Evolutionary conservation across 495 filamentous ascomycete species (phyloP).

Genomic region (Penicillium maclennaniae): DNA sequence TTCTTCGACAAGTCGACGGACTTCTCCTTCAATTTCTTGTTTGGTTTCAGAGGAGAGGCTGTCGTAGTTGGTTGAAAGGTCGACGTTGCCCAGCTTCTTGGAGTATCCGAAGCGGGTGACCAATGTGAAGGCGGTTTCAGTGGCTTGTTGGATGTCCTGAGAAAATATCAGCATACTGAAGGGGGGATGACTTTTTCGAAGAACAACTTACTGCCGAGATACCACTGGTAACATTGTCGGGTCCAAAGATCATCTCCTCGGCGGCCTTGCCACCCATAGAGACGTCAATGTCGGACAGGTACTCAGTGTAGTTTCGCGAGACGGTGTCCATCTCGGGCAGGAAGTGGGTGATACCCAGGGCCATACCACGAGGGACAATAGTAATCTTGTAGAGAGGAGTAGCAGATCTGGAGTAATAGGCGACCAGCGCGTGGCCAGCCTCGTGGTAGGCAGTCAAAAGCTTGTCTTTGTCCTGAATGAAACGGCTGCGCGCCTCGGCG

Average conservation of each 20-base stretch:
- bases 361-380: slow-evolving; percentile 83
- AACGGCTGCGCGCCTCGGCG: slow-evolving; percentile 78
- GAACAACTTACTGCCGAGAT: slow-evolving; percentile 60
- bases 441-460: slow-evolving; percentile 94
- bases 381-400: slow-evolving; percentile 92
- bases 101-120: slow-evolving; percentile 87
- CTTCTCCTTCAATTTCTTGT: slow-evolving; percentile 77
- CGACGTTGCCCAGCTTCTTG: slow-evolving; percentile 81
- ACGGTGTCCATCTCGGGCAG: slow-evolving; percentile 89
- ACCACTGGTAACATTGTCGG: slow-evolving; percentile 82
- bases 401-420: slow-evolving; percentile 68
- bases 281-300: slow-evolving; percentile 72
- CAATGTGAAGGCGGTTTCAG: slow-evolving; percentile 74
- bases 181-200: not conserved
- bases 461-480: slow-evolving; percentile 85
- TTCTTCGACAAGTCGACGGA: slow-evolving; percentile 79
- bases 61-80: slow-evolving; percentile 75
- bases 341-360: slow-evolving; percentile 78
- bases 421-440: slow-evolving; percentile 89
- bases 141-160: slow-evolving; percentile 80
- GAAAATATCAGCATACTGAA: slow-evolving; percentile 8
- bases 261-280: slow-evolving; percentile 90
- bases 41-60: slow-evolving; percentile 79
- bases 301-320: slow-evolving; percentile 64
- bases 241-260: slow-evolving; percentile 86